Base-by-base conservation (phyloP, 2,329 filamentous ascomycete genomes). In the Stagonosporopsis vannaccii region DNA sequence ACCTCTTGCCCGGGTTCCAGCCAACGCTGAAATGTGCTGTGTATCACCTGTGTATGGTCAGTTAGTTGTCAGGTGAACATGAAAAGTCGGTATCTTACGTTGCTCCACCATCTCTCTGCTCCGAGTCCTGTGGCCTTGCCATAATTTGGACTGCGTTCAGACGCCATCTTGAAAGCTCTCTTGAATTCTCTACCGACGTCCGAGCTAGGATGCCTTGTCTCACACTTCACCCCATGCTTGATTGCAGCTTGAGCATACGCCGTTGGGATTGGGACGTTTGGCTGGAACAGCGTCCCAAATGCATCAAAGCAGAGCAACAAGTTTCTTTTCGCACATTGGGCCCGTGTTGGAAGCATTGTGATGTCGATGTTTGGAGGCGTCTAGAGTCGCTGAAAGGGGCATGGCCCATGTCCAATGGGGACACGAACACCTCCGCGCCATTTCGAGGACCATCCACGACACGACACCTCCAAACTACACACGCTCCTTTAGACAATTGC, bases 261-360 rank as follows among this genome's bases (percentile, higher is more conserved):
- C 48, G 76, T 68, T 5, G 78, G 75, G 7, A 88, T 80, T 1
- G 83, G 75, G 9, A 67, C 64, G 44, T 76, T 80, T 0, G 85
- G 85, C 11, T 71, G 75, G 71, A 87, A 88, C 2, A 89, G 75
- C 0, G 86, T 89, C n/a, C 84, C 85, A 62, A 88, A 88, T 4
- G 86, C 86, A 68, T 89, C 86, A 49, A 89, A 84, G 57, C 84
- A 85, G 1, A 88, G 70, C 0, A 88, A 72, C 2, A 88, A 77
- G 57, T 85, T 84, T 48, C 62, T 72, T 49, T 65, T 71, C 25
- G 51, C 36, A 36, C n/a, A 40, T 17, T 23, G 55, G 9, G 35
- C 55, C 45, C 44, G 30, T 47, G 53, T 51, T 25, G 53, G 48
- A 37, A 51, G 48, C 53, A 56, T 56, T 41, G 43, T 8, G 39